Base-by-base conservation (phyloP, 495 filamentous ascomycete species). In the Penicillium paxilli region DNA sequence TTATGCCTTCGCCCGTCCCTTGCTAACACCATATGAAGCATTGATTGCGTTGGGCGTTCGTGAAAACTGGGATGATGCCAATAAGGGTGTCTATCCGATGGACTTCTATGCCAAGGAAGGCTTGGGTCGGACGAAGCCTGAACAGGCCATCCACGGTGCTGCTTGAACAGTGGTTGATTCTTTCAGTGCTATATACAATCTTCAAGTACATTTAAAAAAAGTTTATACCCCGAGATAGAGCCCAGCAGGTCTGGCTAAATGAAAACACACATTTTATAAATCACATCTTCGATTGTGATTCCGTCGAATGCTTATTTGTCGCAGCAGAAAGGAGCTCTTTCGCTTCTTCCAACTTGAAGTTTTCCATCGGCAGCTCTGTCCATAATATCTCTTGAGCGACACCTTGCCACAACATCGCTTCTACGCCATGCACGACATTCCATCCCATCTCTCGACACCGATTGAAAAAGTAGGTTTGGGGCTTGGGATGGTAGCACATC, bases 101-200 rank as follows among this genome's bases (percentile, higher is more conserved):
- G 92, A 98, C 71, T 98, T 94, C 58, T 98, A 98, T 77, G 90
- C 85, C 0, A 94, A 88, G 68, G 91, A 96, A 11, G 94, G 94
- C 0, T 69, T 98, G 30, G 94, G 94, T 12, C 83, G 95, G 64
- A 90, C 87, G 21, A 89, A 73, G 67, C 79, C 78, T 35, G 69
- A 68, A 41, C 76, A 73, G 45, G 58, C 58, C 17, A 24, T 59
- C 45, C 51, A 26, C 9, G 45, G 47, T 52, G 47, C 55, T 37
- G 64, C 63, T 42, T 69, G 50, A 64, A n/a, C n/a, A n/a, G 44
- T 21, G 35, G 35, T 38, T 38, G 0, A 38, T 19, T 1, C 11
- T 7, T 38, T 19, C 16, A 38, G 35, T 8, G 16, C 25, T 25
- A 20, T 14, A 17, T 38, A 17, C 40, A 10, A 49, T n/a, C n/a